Evolutionary conservation across 768 basidiomycete genomes (phyloP), one percentile per base, ranked within the genome.

Genomic region (Leccinum uliginosum): DNA sequence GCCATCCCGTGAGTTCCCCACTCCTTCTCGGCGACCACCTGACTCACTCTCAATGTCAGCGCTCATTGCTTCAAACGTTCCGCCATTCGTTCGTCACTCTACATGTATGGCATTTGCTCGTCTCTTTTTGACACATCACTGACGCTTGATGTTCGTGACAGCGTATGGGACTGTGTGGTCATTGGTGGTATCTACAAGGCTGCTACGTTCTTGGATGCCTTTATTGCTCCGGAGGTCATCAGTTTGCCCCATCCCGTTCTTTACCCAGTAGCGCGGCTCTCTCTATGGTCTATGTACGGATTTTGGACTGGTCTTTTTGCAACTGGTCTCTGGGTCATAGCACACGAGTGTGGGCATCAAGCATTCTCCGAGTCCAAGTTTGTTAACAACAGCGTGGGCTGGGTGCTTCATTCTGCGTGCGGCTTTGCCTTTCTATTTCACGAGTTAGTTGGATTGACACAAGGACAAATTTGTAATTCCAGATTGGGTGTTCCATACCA

Each of bases 401-500:
- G 90, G 88, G 67, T 96, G 58, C 79, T 98, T 30, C 96, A 98
- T 73, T 96, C 93, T 46, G 83, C 81, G 91, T 92, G 68, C 60
- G 87, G 69, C 35, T 46, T 57, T 56, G 52, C 60, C 50, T 62
- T 52, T 47, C 24, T 14, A 27, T 23, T 26, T 50, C 3, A 11
- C 21, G 21, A 15, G 51, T 66, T 60, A 72, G 65, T 67, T 70
- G 12, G 66, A 65, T 40, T 63, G 21, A 66, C 48, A 24, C 24
- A 35, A 17, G 5, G 6, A 1, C 19, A 14, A 38, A 55, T 61
- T 63, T 64, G 47, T 57, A 60, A 61, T 59, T 66, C 30, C 59
- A 92, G 91, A 53, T 83, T 98, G 56, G 88, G 95, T 49, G 96
- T 98, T 14, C 96, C 96, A 6, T 99, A 93, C 75, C 93, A 98